These are phyloP conservation scores for Suhomyces yuchorum DNA, from an alignment of 1,139 yeast species.

Conservation along the genomic window DNA sequence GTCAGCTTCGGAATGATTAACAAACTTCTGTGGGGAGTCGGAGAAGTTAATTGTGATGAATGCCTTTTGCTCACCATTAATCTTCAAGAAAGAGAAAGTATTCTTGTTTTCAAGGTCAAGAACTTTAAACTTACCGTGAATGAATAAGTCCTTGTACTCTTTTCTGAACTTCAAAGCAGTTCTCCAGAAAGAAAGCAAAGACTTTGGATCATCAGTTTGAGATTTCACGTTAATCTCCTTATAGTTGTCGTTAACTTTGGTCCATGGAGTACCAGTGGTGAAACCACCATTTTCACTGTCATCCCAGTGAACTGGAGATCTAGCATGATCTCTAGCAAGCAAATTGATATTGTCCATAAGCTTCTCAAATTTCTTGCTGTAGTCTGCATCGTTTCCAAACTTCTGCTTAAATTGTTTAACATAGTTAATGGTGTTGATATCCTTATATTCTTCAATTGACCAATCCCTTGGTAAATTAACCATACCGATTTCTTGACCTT, in stretches of 20 bases:
- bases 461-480: conserved; percentile 24
- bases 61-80: conserved; percentile 15
- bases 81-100: conserved; percentile 20
- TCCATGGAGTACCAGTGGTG: conserved; percentile 29
- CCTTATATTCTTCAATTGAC: conserved; percentile 25
- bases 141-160: conserved; percentile 20
- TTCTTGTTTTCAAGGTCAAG: conserved; percentile 21
- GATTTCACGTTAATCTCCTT: conserved; percentile 24
- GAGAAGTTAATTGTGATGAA: conserved; percentile 23
- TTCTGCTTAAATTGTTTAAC: conserved; percentile 18
- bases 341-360: conserved; percentile 22
- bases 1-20: conserved; percentile 6
- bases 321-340: conserved; percentile 27
- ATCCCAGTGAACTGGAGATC: conserved; percentile 31
- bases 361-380: conserved; percentile 13
- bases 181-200: conserved; percentile 24
- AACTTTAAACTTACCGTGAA: conserved; percentile 23
- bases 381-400: conserved; percentile 17
- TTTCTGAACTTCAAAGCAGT: conserved; percentile 22
- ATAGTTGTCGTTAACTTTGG: conserved; percentile 24
- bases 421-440: conserved; percentile 26
- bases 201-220: conserved; percentile 24
- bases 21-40: conserved; percentile 8
- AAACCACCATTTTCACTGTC: conserved; percentile 23
- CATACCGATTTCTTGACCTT: conserved; percentile 31